Percentiles rank a stretch among this genome's conserved stretches.
Conservation (phyloP, 164 flowering plant genomes). For the Magnolia officinalis region DNA sequence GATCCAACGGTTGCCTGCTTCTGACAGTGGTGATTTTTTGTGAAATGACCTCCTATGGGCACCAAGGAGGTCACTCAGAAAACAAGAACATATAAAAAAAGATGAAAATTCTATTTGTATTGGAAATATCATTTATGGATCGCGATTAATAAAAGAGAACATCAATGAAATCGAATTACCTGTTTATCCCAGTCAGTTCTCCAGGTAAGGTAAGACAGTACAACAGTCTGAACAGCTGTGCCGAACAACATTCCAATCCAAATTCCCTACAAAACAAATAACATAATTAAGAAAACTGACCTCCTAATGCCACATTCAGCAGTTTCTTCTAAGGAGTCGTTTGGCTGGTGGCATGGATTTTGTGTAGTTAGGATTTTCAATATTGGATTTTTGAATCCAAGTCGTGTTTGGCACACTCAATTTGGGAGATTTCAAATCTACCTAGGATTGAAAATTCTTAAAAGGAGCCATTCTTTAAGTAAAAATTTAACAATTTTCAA, state of each 20-base stretch:
- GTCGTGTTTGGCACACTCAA: not conserved
- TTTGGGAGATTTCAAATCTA: not conserved
- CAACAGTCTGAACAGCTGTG: conserved; percentile 32
- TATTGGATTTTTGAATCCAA: not conserved
- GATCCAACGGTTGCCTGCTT: no score
- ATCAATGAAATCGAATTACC: conserved; percentile 17
- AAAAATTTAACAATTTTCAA: no score
- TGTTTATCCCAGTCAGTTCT: conserved; percentile 50
- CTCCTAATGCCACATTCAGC: not conserved
- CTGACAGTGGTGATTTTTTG: not conserved
- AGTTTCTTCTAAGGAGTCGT: not conserved
- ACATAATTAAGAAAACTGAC: not conserved
- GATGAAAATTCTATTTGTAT: not conserved
- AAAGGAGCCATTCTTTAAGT: no score
- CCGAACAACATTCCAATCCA: conserved; percentile 52
- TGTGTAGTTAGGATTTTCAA: no score
- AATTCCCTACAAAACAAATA: conserved; percentile 29
- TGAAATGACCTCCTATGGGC: no score
- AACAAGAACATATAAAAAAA: not conserved
- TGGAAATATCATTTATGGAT: no score
- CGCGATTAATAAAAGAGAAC: not conserved
- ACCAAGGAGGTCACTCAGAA: not conserved
- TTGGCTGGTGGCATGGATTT: no score
- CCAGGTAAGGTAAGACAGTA: conserved; percentile 26
- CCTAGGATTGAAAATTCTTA: not conserved